phyloP scores from a whole-genome alignment of 1,139 yeast genomes.

The Diutina pseudorugosa region DNA sequence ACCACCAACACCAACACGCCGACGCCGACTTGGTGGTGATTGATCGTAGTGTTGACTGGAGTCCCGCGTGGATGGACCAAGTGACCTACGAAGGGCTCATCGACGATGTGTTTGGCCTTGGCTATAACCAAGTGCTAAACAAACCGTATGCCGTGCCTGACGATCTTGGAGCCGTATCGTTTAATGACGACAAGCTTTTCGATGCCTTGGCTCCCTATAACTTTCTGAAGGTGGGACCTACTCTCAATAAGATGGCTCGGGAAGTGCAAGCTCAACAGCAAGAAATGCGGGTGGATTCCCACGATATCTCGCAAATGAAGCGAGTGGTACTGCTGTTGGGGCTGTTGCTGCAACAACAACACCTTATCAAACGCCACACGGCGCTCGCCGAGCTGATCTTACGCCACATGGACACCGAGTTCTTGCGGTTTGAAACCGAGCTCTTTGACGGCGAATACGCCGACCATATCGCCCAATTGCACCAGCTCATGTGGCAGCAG shows the following conservation, averaged over 20 bases:
- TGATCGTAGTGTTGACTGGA: conserved; percentile 65
- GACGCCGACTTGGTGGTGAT: conserved; percentile 57
- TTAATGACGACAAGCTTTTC: conserved; percentile 18
- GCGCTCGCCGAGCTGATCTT: conserved; percentile 59
- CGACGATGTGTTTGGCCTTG: conserved; percentile 48
- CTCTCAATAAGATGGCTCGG: conserved; percentile 60
- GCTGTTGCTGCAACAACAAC: conserved; percentile 55
- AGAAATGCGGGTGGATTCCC: conserved; percentile 31
- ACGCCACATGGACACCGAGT: conserved; percentile 20
- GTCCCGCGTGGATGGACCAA: conserved; percentile 65
- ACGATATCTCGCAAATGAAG: conserved; percentile 49
- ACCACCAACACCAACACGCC: conserved; percentile 21
- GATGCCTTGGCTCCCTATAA: conserved; percentile 50
- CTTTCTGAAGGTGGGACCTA: conserved; percentile 70
- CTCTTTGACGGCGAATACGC: conserved; percentile 48
- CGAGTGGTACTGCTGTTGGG: conserved; percentile 63
- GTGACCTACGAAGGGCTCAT: conserved; percentile 73
- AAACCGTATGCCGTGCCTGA: background rate
- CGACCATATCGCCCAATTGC: conserved; percentile 34
- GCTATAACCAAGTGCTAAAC: background rate
- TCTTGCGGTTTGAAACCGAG: conserved; percentile 65
- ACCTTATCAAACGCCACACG: conserved; percentile 64
- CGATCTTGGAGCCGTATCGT: background rate
- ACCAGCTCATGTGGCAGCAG: conserved; percentile 33
- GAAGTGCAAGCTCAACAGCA: conserved; percentile 60